Evolutionary conservation across 495 filamentous ascomycete genomes (phyloP), one percentile per base, ranked within the genome.

Genomic region (Penicillium paxilli): DNA sequence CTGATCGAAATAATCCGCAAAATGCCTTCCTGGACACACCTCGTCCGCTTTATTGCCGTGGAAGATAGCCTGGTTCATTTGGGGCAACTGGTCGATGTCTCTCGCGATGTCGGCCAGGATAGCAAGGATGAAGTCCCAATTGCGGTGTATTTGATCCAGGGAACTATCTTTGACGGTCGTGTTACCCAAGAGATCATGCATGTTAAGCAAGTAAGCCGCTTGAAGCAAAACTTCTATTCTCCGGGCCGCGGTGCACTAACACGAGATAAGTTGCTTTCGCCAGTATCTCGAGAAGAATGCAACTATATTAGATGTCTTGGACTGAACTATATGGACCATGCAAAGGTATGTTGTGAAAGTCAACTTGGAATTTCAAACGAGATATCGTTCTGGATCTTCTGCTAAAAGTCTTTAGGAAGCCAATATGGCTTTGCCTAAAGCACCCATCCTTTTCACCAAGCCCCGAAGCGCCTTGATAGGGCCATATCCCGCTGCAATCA

Each of bases 381-480:
- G n/a, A n/a, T n/a, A n/a, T n/a, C n/a, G n/a, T n/a, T n/a, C n/a
- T n/a, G n/a, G n/a, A n/a, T n/a, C n/a, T n/a, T n/a, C n/a, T 19
- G 5, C 35, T 38, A 17, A 38, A 38, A 19, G 35, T 16, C 9
- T 16, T n/a, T 23, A 63, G 50, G 75, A 76, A 58, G 69, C 67
- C 25, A 71, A 69, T 38, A 49, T 78, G 30, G 25, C 72, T 4
- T 46, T 78, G 2, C 74, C 77, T 5, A 60, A 69, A 19, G 62
- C 60, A 5, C 77, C 78, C 0, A 60, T 75, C 23, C 55, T 80
- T 10, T 79, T 80, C 65, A 69, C 64, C 24, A 82, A 82, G 56
- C 79, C 77, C 0, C 64, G 72, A 4, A 69, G 70, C 4, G 69
- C 75, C 1, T 60, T 83, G 1, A 63, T 57, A 7, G 76, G 68